phyloP scores from a whole-genome alignment of 2,329 filamentous ascomycete genomes.

The Podosphaera xanthii region DNA sequence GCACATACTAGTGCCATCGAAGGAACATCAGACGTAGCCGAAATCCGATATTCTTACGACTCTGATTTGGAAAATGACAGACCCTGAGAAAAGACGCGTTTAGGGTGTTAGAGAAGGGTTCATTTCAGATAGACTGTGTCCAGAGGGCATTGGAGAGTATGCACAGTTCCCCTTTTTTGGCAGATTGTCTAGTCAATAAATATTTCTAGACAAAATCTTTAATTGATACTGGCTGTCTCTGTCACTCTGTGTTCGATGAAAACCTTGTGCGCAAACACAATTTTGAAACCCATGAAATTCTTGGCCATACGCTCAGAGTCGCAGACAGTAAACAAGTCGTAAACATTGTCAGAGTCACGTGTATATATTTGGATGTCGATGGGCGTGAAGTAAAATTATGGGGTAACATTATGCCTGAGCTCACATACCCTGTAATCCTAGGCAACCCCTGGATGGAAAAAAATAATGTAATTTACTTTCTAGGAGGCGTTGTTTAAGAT shows the following conservation, averaged over 20 bases:
- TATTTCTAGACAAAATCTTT: background rate
- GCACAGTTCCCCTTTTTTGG: background rate
- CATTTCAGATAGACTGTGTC: background rate
- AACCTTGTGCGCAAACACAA: background rate
- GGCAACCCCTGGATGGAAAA: background rate
- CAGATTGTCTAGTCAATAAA: background rate
- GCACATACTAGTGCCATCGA: no score
- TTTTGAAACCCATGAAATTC: background rate
- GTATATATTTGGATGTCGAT: background rate
- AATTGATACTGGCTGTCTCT: background rate
- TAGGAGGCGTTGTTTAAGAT: background rate
- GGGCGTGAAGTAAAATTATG: background rate
- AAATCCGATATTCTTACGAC: no score
- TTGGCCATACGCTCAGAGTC: background rate
- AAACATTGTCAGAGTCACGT: background rate
- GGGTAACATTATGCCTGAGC: background rate
- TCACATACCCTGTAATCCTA: background rate
- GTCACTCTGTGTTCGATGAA: background rate
- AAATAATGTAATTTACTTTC: background rate
- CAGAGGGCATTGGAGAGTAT: background rate
- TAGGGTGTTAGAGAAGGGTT: no score
- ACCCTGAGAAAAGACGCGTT: no score
- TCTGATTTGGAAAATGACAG: no score
- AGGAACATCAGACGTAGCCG: no score
- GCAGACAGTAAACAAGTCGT: background rate